Evolutionary conservation across 306 rosid genomes (phyloP).

Genomic region (Canavalia ensiformis): DNA sequence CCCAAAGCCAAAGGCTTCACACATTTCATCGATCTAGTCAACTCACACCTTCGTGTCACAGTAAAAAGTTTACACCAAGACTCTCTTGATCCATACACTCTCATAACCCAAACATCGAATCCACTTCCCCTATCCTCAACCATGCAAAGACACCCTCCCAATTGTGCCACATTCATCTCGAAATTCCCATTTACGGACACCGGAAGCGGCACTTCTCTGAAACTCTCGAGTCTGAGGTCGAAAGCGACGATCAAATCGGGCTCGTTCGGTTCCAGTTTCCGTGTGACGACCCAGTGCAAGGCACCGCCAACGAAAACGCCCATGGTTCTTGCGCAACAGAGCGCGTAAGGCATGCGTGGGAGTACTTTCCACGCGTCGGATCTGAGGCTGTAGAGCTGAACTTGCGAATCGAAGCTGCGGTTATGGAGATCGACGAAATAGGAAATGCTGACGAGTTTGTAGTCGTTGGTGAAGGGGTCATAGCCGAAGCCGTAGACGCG

Average conservation of each 20-base stretch:
- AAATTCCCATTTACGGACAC: conserved; percentile 35
- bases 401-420: conserved; percentile 53
- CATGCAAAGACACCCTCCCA: conserved; percentile 65
- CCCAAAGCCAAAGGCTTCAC: conserved; percentile 70
- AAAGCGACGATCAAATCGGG: conserved; percentile 62
- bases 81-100: conserved; percentile 56
- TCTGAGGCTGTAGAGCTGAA: conserved; percentile 62
- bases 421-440: conserved; percentile 56
- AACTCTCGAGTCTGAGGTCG: conserved; percentile 54
- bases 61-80: conserved; percentile 68
- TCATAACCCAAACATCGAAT: conserved; percentile 78
- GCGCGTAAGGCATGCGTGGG: conserved; percentile 64
- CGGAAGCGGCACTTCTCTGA: conserved; percentile 65
- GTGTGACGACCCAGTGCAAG: conserved; percentile 78
- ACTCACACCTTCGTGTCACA: conserved; percentile 24
- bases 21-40: conserved; percentile 19
- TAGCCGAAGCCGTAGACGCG: conserved; percentile 72
- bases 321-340: conserved; percentile 65
- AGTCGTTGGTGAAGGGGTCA: conserved; percentile 56
- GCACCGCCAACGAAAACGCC: conserved; percentile 60
- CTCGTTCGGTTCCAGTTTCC: conserved; percentile 46
- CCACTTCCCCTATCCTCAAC: conserved; percentile 50
- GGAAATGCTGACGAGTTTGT: conserved; percentile 70
- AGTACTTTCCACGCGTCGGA: conserved; percentile 61
- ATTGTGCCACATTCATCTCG: conserved; percentile 58